Base-by-base conservation (phyloP, 352 stramenopile species). In the Pythium utonaiense region DNA sequence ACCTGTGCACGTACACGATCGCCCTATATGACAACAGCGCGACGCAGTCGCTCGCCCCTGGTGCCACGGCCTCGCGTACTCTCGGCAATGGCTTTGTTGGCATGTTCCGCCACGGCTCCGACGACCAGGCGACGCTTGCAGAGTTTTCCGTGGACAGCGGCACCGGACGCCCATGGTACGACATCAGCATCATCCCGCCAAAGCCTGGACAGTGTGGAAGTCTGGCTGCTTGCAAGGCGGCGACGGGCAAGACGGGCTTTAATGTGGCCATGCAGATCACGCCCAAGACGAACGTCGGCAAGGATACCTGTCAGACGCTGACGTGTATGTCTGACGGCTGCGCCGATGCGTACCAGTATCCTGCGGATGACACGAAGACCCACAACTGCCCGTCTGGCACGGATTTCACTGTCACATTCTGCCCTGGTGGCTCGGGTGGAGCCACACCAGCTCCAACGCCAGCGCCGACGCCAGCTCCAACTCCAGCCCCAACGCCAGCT, bases 171-270 rank as follows among this genome's bases (percentile, higher is more conserved):
- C 36, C 66, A 14, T 89, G 77, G 77, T 79, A 75, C 58, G 80
- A 90, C 53, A 70, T 90, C 28, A 86, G 78, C 57, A 76, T 76
- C 57, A 88, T 91, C 60, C 75, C 77, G 6, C 76, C 76, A 1
- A 74, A 73, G 65, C 74, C 70, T 45, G 60, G 66, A 16, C 60
- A 63, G 5, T 88, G 78, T 69, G 73, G 73, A 49, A 53, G 8
- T 9, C 68, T 57, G n/a, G 64, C 72, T 3, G 63, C 65, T 8
- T 86, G 77, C 59, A 69, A 78, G 62, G 25, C 69, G 48, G 45
- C 47, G 38, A 89, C 80, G 10, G 61, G 70, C n/a, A 73, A 48
- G 31, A 48, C 38, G 19, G 78, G 78, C n/a, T 88, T 75, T 62
- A 88, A 88, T 51, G 68, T 86, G 19, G 63, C 78, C 22, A 60